Conservation (phyloP, 352 stramenopile species). For the Pythium brachiatum region DNA sequence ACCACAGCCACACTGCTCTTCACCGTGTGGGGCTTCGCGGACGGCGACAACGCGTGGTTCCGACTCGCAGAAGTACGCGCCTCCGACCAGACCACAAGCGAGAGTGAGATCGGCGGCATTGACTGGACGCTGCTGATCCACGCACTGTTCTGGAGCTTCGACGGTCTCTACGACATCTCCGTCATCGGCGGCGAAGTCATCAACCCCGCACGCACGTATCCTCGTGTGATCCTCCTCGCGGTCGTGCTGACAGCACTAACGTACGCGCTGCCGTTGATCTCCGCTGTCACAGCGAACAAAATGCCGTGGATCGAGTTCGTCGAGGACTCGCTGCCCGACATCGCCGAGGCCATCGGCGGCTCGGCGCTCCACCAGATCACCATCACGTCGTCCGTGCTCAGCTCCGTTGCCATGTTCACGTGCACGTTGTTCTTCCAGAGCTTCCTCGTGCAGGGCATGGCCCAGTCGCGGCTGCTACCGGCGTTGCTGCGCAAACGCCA, state of each 20-base stretch:
- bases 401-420: constrained; percentile 75
- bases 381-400: constrained; percentile 34
- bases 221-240: constrained; percentile 69
- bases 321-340: constrained; percentile 2
- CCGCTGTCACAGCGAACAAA: constrained; percentile 3
- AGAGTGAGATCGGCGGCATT: neutral
- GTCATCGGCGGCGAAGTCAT: constrained; percentile 83
- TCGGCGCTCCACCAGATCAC: constrained; percentile 68
- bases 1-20: constrained; percentile 34
- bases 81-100: neutral
- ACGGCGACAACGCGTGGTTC: constrained; percentile 28
- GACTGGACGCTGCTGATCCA: constrained; percentile 62
- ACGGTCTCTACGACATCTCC: constrained; percentile 85
- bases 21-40: constrained; percentile 35
- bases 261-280: constrained; percentile 15
- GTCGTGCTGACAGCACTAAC: constrained; percentile 50
- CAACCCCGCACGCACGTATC: constrained; percentile 37
- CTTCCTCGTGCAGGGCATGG: constrained; percentile 57
- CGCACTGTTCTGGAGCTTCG: constrained; percentile 94
- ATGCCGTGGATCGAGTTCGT: neutral
- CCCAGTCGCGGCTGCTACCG: constrained; percentile 64
- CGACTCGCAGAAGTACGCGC: constrained; percentile 8
- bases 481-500: constrained; percentile 52
- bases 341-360: constrained; percentile 38
- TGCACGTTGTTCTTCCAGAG: constrained; percentile 82